Evolutionary conservation across 2,329 filamentous ascomycete genomes (phyloP), one percentile per base, ranked within the genome.

Genomic region (Sarocladium kiliense): DNA sequence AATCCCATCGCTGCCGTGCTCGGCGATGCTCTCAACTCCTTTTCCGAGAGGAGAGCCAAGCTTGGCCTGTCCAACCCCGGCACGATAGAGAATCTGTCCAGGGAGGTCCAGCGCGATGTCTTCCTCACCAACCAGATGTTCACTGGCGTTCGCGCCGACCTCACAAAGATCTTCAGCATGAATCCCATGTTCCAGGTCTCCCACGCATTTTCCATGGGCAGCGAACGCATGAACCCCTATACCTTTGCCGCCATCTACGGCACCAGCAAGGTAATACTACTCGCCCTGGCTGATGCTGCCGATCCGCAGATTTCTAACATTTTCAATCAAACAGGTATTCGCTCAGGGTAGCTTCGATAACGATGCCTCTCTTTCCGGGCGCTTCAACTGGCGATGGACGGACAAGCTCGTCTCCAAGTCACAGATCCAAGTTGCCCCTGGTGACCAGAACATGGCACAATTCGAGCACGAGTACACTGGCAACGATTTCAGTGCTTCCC

Each of bases 41-140:
- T 97, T 71, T 87, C 87, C 60, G 89, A 94, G 65, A 85, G 89
- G 75, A 88, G 94, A 78, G 88, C 86, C 64, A 88, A 89, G 74
- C 82, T 99, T 61, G 93, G 92, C 59, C 80, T 99, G 64, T 81
- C 87, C 63, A 97, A 97, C 75, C 94, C 94, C 39, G 94, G 94
- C 65, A 92, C 89, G 54, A 86, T 97, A 63, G 94, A 99, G 75
- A 86, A 86, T 68, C 86, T 96, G 71, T 84, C 88, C 64, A 87
- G 88, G 71, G 94, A 99, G 78, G 91, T 97, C 60, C 88, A 95
- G 77, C 91, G 92, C 75, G 92, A 97, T 82, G 92, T 97, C 65
- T 87, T 97, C 71, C 85, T 97, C 67, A 94, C 88, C 76, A 96
- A 97, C 79, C 89, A 91, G 73, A 95, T 94, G 85, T 97, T 99